Evolutionary conservation across 139 green algal species (phyloP), one percentile per base, ranked within the genome.

Genomic region (Chlorella sp.): DNA sequence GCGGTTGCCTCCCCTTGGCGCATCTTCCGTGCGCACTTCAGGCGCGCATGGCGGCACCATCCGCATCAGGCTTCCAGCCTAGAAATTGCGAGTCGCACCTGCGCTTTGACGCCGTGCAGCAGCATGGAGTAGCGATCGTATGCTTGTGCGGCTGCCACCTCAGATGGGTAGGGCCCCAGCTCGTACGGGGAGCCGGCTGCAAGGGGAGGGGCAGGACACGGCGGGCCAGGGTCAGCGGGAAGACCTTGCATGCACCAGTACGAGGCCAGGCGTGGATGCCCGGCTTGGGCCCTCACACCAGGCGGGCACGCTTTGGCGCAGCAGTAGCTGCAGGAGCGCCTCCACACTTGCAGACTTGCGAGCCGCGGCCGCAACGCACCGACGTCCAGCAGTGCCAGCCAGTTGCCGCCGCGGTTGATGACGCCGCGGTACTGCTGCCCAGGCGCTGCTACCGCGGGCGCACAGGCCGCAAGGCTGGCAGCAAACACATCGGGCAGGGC

Each of bases 61-160:
- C 9, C 2, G n/a, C n/a, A n/a, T n/a, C n/a, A n/a, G n/a, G n/a
- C n/a, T n/a, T n/a, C n/a, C n/a, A n/a, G n/a, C n/a, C n/a, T n/a
- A n/a, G n/a, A n/a, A n/a, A n/a, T n/a, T n/a, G n/a, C n/a, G n/a
- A n/a, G n/a, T 14, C 56, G 8, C 56, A 82, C 76, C 76, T 82
- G 56, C 16, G 76, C 76, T 6, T 11, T 30, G 8, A 70, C 46
- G 28, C 86, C 86, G 34, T 81, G 46, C 13, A 90, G 73, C 73
- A 90, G 51, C 22, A 90, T 34, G 19, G 62, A 70, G 65, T 90
- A 90, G 64, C 81, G 82, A 46, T 90, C 86, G 69, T 78, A 73
- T 4, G 86, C 86, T 1, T 67, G 73, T 1, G 86, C 86, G 17
- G 86, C 86, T 38, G 87, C 86, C 54, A 81, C 28, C 26, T 32